These are phyloP conservation scores for Actinomortierella wolfii DNA, from an alignment of 371 early-diverging fungal species.

Conservation along the genomic window DNA sequence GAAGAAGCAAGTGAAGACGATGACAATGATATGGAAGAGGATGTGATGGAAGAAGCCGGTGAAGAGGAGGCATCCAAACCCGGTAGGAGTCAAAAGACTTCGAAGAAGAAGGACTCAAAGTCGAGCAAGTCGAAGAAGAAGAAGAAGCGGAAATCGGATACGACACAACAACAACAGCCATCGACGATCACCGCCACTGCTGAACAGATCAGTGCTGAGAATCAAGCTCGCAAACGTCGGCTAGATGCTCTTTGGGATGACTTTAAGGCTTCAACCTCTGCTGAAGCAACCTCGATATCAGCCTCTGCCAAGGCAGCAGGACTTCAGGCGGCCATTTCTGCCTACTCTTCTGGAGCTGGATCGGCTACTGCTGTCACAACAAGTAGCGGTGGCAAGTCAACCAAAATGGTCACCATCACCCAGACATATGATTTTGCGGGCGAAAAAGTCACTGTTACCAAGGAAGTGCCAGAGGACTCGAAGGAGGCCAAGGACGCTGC, in stretches of 20 bases:
- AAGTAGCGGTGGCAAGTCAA: background rate
- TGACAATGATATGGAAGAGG: conserved; percentile 12
- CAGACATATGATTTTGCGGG: conserved; percentile 50
- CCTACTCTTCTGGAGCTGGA: conserved; percentile 22
- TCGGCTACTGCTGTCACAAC: background rate
- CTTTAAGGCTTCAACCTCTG: conserved; percentile 22
- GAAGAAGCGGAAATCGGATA: no score
- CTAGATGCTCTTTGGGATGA: conserved; percentile 57
- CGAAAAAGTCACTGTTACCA: conserved; percentile 46
- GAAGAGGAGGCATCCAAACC: conserved; percentile 4
- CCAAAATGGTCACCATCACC: conserved; percentile 47
- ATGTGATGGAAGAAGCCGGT: background rate
- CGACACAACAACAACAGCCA: no score
- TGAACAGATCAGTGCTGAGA: no score
- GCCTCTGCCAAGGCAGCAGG: conserved; percentile 16
- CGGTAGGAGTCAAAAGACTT: no score
- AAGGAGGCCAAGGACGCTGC: conserved; percentile 40
- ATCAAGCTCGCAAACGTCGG: no score
- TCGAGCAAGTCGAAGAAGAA: no score
- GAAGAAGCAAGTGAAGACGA: conserved; percentile 24
- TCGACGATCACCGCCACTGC: no score
- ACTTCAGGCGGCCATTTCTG: conserved; percentile 5
- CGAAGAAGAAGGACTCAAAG: no score
- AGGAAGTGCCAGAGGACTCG: conserved; percentile 46
- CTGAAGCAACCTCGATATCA: conserved; percentile 7